A percentile compares a stretch with the other conserved stretches of the same genome.
These are phyloP conservation scores for Metschnikowia gelsemii DNA, from an alignment of 805 yeast species.

Conservation along the genomic window DNA sequence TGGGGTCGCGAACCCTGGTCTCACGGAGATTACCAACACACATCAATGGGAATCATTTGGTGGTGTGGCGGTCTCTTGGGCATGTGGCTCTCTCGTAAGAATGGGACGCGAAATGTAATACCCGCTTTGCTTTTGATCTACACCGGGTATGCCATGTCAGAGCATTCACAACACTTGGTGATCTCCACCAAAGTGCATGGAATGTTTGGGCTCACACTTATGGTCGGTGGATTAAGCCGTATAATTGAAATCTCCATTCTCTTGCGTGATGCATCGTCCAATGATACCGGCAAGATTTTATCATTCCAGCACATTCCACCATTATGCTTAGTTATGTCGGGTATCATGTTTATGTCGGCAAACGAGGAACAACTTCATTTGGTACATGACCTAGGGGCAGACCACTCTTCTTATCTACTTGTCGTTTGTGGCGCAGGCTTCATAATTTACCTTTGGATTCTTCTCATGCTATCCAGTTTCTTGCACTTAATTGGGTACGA, in stretches of 20 bases:
- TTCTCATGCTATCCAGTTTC: conserved; percentile 60
- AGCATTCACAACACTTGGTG: conserved; percentile 72
- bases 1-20: conserved; percentile 91
- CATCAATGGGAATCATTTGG: conserved; percentile 95
- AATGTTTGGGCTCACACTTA: conserved; percentile 78
- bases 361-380: conserved; percentile 81
- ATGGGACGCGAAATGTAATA: conserved; percentile 48
- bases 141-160: conserved; percentile 94
- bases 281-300: conserved; percentile 44
- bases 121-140: conserved; percentile 81
- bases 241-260: conserved; percentile 78
- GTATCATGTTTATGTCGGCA: conserved; percentile 87
- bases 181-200: conserved; percentile 87
- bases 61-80: conserved; percentile 94
- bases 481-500: conserved; percentile 44
- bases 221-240: conserved; percentile 73
- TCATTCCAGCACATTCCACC: conserved; percentile 89
- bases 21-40: conserved; percentile 93
- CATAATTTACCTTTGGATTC: conserved; percentile 63
- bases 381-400: conserved; percentile 74
- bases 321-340: conserved; percentile 72
- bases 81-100: conserved; percentile 61
- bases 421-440: conserved; percentile 72
- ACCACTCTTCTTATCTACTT: conserved; percentile 79
- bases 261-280: conserved; percentile 56